These are phyloP conservation scores for Fonsecaea multimorphosa DNA, from an alignment of 2,329 filamentous ascomycete species.

Conservation along the genomic window DNA sequence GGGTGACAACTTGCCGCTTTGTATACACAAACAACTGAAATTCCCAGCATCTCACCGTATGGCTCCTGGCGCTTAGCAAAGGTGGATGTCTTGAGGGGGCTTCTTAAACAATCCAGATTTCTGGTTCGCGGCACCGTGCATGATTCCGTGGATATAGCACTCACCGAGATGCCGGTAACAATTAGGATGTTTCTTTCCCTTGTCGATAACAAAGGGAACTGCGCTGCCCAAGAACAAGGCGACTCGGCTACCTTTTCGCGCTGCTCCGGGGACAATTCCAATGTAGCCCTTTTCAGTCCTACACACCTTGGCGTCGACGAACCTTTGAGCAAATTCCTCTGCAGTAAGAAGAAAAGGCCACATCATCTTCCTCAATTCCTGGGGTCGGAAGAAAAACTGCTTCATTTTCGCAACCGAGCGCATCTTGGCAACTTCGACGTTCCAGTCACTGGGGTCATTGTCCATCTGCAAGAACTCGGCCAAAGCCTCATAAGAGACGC, in stretches of 20 bases:
- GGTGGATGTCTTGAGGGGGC: neutral
- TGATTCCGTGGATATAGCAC: slow-evolving; percentile 2
- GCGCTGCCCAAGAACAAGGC: neutral
- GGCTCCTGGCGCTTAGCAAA: slow-evolving; percentile 1
- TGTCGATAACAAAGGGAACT: slow-evolving; percentile 1
- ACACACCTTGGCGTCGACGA: slow-evolving; percentile 1
- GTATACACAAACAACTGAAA: neutral
- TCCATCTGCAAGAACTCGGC: slow-evolving; percentile 1
- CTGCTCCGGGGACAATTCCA: slow-evolving; percentile 1
- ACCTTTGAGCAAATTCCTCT: neutral
- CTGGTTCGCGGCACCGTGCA: neutral
- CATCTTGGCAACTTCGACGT: neutral
- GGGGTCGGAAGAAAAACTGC: neutral
- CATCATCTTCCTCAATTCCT: neutral
- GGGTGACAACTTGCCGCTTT: too few species aligned
- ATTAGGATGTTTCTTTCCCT: neutral
- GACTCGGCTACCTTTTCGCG: neutral
- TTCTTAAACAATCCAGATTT: neutral
- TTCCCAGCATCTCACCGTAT: neutral
- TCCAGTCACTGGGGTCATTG: neutral
- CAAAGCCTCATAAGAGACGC: neutral
- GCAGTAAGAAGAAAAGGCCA: neutral
- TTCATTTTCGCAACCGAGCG: neutral
- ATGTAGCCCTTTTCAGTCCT: neutral
- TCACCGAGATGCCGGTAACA: neutral